A percentile compares a stretch with the other conserved stretches of the same genome.
These are phyloP conservation scores for Blepharisma stoltei DNA, from an alignment of 73 alveolate genomes.

Conservation along the genomic window DNA sequence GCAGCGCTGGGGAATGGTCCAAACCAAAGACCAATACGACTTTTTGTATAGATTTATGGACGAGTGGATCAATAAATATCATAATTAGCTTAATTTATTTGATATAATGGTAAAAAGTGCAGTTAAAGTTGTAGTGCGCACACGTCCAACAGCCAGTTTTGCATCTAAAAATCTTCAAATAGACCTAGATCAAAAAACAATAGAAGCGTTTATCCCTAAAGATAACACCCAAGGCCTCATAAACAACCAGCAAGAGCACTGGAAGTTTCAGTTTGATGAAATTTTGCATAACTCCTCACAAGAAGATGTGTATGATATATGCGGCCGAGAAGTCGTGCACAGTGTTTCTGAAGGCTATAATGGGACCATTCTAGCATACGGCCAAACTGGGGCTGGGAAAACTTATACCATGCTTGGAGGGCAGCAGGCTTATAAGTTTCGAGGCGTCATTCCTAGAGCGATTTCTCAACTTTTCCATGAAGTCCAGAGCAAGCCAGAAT, in stretches of 20 bases:
- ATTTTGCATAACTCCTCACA: conserved; percentile 92
- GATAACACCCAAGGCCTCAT: conserved; percentile 68
- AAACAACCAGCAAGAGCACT: conserved; percentile 95
- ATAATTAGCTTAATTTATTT: too few species aligned
- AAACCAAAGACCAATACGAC: conserved; percentile 62
- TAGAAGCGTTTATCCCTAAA: conserved; percentile 64
- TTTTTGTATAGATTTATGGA: conserved; percentile 60
- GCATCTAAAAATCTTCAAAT: conserved; percentile 90
- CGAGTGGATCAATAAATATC: conserved; percentile 40
- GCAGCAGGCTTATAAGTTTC: conserved; percentile 87
- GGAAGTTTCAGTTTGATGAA: conserved; percentile 98
- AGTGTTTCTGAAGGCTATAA: conserved; percentile 53
- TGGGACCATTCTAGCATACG: conserved; percentile 33
- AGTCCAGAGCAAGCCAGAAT: conserved; percentile 81
- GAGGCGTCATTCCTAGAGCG: conserved; percentile 99
- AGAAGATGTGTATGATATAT: conserved; percentile 84
- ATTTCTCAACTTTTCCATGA: conserved; percentile 86
- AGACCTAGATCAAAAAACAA: conserved; percentile 64
- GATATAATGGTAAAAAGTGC: conserved; percentile 74
- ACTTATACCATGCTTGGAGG: conserved; percentile 87
- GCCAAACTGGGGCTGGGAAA: conserved; percentile 30
- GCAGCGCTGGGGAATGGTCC: conserved; percentile 78
- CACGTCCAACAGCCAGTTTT: conserved; percentile 95
- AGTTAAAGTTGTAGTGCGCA: conserved; percentile 85
- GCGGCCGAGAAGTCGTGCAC: conserved; percentile 56